These are phyloP conservation scores for Diaporthe australafricana DNA, from an alignment of 2,329 filamentous ascomycete species.

Conservation along the genomic window DNA sequence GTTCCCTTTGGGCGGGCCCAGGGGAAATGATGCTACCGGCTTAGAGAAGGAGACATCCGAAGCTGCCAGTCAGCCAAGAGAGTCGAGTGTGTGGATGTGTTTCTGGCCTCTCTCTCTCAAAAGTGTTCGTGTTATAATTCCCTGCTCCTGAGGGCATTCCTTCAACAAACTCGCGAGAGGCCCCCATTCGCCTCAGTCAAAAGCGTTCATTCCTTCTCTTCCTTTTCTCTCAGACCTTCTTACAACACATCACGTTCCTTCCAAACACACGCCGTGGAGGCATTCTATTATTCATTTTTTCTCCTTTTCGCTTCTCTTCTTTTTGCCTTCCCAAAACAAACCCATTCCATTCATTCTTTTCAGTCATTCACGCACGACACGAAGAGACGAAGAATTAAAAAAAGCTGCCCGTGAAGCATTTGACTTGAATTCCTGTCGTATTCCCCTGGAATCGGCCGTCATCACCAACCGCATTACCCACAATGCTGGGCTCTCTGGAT, in stretches of 20 bases:
- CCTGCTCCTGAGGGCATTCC: slow-evolving; percentile 29
- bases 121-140: slow-evolving; percentile 14
- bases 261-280: slow-evolving; percentile 52
- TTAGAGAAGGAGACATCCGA: neutral
- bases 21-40: slow-evolving; percentile 12
- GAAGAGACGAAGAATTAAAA: neutral
- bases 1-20: slow-evolving; percentile 25
- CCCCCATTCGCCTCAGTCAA: slow-evolving; percentile 28
- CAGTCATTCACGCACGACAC: neutral
- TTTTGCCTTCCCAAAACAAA: neutral
- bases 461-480: slow-evolving; percentile 35
- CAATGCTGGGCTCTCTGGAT: slow-evolving; percentile 53
- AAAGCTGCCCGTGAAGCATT: slow-evolving; percentile 15
- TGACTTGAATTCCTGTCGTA: slow-evolving; percentile 44
- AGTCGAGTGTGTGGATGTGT: neutral
- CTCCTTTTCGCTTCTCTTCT: slow-evolving; percentile 40
- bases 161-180: slow-evolving; percentile 5
- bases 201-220: slow-evolving; percentile 36
- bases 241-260: slow-evolving; percentile 48
- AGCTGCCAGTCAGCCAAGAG: neutral
- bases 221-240: slow-evolving; percentile 30
- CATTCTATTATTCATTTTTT: slow-evolving; percentile 54
- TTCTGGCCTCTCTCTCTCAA: slow-evolving; percentile 10
- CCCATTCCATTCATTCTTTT: slow-evolving; percentile 19
- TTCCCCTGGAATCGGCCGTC: slow-evolving; percentile 22